Evolutionary conservation across 257 asterid genomes (phyloP), one percentile per base, ranked within the genome.

Genomic region (Fraxinus quadrangulata): DNA sequence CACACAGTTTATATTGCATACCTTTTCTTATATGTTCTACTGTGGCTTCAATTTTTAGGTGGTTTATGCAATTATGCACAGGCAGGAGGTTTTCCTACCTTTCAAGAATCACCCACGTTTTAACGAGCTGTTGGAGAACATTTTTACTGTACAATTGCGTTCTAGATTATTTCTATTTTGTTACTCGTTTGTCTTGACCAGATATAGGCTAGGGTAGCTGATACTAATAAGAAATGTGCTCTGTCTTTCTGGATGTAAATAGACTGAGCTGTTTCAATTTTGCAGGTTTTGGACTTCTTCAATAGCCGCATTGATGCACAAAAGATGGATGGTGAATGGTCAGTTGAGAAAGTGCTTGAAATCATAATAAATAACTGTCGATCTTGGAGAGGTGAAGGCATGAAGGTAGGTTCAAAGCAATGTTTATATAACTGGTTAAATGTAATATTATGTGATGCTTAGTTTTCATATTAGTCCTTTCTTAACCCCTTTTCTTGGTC

Each of bases 331-430:
- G 92, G 92, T 59, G 98, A 92, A 73, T 92, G 97, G 97, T 94
- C 97, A 7, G 99, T 94, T 70, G 99, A 94, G 87, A 94, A 91
- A 87, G 96, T 91, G 77, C 95, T 94, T 72, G 87, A 92, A 85
- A 85, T 91, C 81, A 91, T 94, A 75, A 78, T 89, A 47, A 88
- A 83, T 74, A 90, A 92, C 81, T 91, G 97, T 80, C 85, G 96
- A 83, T 90, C 92, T 75, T 94, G 99, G 99, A 89, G 98, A 83
- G 99, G 97, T 66, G 99, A 92, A 80, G 98, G 99, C 84, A 87
- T 94, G 91, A 92, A 92, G 96, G 97, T 92, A 92, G 96, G 97
- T 92, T 77, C 16, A 81, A 47, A 51, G 77, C 75, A 80, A 77
- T 63, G 72, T 75, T 23, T 72, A 74, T 78, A 12, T 21, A 56